phyloP scores from a whole-genome alignment of 495 filamentous ascomycete species.

The Penicillium steckii region DNA sequence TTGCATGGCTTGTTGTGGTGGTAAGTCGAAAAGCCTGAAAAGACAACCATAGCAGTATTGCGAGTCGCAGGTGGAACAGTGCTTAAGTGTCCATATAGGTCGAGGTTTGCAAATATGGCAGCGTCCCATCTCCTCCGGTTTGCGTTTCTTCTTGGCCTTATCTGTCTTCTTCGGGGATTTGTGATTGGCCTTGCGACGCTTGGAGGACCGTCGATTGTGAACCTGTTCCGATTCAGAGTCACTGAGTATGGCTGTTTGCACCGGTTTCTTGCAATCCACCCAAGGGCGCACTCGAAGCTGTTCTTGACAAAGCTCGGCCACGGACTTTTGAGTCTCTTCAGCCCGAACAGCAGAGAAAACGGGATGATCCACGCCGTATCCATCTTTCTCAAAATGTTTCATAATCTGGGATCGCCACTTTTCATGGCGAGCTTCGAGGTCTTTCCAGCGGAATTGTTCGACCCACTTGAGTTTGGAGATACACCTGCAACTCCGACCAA shows the following conservation, averaged over 20 bases:
- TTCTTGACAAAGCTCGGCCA: conserved; percentile 88
- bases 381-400: conserved; percentile 58
- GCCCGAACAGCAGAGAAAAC: conserved; percentile 63
- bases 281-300: conserved; percentile 72
- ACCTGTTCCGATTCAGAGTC: conserved; percentile 17
- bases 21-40: conserved; percentile 83
- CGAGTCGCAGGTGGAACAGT: conserved; percentile 69
- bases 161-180: conserved; percentile 39
- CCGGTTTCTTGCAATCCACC: conserved; percentile 49
- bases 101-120: conserved; percentile 82
- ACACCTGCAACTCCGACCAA: conserved; percentile 89
- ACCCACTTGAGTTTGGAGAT: conserved; percentile 84
- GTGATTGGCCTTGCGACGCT: conserved; percentile 47
- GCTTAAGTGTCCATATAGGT: conserved; percentile 74
- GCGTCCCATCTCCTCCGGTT: conserved; percentile 37
- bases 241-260: conserved; percentile 16
- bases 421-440: conserved; percentile 76
- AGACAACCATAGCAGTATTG: conserved; percentile 87
- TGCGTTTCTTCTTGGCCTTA: conserved; percentile 27
- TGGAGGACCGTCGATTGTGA: conserved; percentile 41
- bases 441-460: conserved; percentile 85
- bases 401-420: conserved; percentile 76
- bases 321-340: conserved; percentile 63
- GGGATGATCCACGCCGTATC: conserved; percentile 41
- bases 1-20: conserved; percentile 77